Conservation (phyloP, 1,139 yeast genomes). For the Taphrina communis region DNA sequence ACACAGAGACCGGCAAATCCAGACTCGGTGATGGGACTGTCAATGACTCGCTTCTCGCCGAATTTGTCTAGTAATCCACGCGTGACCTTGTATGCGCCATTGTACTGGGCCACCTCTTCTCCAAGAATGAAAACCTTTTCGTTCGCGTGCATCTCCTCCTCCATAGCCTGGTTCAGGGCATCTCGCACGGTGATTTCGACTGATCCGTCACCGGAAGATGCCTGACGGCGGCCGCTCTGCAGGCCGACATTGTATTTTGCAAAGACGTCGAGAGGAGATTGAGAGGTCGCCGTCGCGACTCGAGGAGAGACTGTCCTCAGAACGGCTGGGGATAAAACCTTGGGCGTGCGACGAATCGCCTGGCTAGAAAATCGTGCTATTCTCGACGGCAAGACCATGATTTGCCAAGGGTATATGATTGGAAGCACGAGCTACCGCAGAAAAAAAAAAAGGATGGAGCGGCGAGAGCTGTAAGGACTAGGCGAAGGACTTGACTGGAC, state of each 20-base stretch:
- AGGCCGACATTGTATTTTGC: constrained; percentile 31
- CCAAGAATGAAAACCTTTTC: constrained; percentile 94
- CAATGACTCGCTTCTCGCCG: constrained; percentile 95
- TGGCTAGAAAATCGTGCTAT: constrained; percentile 28
- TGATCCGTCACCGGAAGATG: constrained; percentile 35
- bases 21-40: constrained; percentile 99
- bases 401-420: background rate
- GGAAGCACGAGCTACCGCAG: background rate
- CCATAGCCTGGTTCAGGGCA: constrained; percentile 91
- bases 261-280: constrained; percentile 16
- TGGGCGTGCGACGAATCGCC: constrained; percentile 28
- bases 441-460: background rate
- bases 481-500: too few species aligned
- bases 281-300: constrained; percentile 4
- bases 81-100: constrained; percentile 98
- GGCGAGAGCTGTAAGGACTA: too few species aligned
- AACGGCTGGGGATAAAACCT: constrained; percentile 27
- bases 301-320: constrained; percentile 8
- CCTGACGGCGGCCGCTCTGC: constrained; percentile 34
- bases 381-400: constrained; percentile 33
- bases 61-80: constrained; percentile 94
- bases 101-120: constrained; percentile 98
- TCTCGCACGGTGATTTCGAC: constrained; percentile 88
- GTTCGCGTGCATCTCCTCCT: constrained; percentile 97
- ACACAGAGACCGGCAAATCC: constrained; percentile 98